Conservation (phyloP, 768 basidiomycete species). For the Boletus sensibilis region DNA sequence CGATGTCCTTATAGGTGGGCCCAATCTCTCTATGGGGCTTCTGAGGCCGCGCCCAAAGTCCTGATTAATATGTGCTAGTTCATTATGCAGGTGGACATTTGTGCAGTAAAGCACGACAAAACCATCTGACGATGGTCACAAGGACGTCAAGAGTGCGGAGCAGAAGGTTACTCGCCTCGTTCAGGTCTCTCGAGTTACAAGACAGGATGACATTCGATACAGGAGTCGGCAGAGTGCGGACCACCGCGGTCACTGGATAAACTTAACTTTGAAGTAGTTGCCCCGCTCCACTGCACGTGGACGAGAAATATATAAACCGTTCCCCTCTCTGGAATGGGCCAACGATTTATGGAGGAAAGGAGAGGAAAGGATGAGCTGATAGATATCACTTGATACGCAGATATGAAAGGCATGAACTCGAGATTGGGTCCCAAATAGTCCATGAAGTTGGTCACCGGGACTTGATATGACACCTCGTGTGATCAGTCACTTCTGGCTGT, state of each 20-base stretch:
- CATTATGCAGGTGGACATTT: slow-evolving; percentile 1
- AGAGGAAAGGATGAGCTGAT: neutral
- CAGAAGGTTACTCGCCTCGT: neutral
- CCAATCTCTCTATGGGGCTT: slow-evolving; percentile 10
- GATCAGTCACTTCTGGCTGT: neutral
- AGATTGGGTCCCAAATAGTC: neutral
- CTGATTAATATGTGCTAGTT: neutral
- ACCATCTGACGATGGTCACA: neutral
- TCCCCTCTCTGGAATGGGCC: neutral
- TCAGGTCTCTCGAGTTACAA: neutral
- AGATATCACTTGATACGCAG: slow-evolving; percentile 12
- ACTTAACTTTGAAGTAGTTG: neutral
- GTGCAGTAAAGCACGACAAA: neutral
- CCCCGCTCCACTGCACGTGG: neutral
- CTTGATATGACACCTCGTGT: slow-evolving; percentile 10
- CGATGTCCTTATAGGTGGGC: neutral
- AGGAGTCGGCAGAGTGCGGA: neutral
- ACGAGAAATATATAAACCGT: neutral
- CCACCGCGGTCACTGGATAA: neutral
- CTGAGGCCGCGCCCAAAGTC: slow-evolving; percentile 1
- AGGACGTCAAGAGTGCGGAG: neutral
- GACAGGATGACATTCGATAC: neutral
- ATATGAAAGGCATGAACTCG: slow-evolving; percentile 16
- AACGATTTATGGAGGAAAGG: neutral
- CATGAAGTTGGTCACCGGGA: neutral